A percentile compares a stretch with the other conserved stretches of the same genome.
These are phyloP conservation scores for Trichoderma sp. DNA, from an alignment of 2,329 filamentous ascomycete species.

Conservation along the genomic window DNA sequence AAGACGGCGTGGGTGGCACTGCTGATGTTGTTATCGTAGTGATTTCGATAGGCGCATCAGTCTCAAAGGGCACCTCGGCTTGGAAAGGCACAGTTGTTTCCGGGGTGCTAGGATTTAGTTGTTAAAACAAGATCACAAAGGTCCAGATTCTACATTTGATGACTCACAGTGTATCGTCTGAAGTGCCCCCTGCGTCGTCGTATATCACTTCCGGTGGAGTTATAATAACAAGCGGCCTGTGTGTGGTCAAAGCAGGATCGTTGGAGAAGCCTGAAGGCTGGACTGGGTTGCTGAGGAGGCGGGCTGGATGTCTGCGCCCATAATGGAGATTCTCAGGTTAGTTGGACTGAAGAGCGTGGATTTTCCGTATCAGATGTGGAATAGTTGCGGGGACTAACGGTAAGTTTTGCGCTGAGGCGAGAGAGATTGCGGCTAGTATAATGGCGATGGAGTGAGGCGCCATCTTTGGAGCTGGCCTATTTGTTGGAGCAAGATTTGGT, in stretches of 20 bases:
- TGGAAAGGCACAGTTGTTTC: not conserved
- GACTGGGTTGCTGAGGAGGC: slow-evolving; percentile 24
- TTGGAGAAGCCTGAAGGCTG: slow-evolving; percentile 14
- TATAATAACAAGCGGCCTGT: slow-evolving; percentile 14
- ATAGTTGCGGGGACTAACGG: not conserved
- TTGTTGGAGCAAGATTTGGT: not conserved
- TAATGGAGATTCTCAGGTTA: not conserved
- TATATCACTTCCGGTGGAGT: not conserved
- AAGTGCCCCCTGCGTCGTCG: not conserved
- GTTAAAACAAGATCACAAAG: not conserved
- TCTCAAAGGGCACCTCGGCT: not conserved
- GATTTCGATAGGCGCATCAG: not conserved
- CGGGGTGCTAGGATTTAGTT: not conserved
- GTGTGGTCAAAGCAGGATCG: slow-evolving; percentile 11
- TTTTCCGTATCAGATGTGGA: not conserved
- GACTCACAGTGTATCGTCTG: not conserved
- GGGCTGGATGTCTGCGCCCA: not conserved
- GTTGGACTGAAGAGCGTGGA: not conserved
- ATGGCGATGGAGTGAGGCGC: not conserved
- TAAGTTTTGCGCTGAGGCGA: slow-evolving; percentile 5
- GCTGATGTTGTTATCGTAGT: not conserved
- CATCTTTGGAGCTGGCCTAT: not conserved
- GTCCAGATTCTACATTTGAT: not conserved
- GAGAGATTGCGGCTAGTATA: not conserved
- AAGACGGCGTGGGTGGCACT: not conserved